phyloP scores from a whole-genome alignment of 2,329 filamentous ascomycete genomes.

The Phoma herbarum region DNA sequence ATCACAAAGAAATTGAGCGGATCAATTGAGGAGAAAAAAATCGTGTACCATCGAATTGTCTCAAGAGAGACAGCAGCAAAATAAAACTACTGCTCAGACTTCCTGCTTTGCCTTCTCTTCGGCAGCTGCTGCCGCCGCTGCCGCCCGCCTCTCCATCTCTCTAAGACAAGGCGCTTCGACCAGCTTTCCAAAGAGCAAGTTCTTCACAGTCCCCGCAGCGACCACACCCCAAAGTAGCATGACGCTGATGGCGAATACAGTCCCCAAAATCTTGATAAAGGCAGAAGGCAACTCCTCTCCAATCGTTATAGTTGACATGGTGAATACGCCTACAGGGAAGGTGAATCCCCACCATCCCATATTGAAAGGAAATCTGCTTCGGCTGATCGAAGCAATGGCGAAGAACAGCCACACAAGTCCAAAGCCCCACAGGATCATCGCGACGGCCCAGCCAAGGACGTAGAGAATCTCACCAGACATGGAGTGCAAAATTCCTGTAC shows the following conservation, averaged over 20 bases:
- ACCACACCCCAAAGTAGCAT: conserved; percentile 65
- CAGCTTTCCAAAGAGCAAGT: conserved; percentile 58
- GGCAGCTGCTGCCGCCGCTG: conserved; percentile 17
- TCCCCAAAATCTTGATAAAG: conserved; percentile 66
- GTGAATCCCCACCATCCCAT: conserved; percentile 71
- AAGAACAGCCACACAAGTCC: conserved; percentile 64
- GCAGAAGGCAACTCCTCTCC: conserved; percentile 62
- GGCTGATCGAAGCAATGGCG: conserved; percentile 58
- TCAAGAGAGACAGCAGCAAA: background rate
- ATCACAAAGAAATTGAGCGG: too few species aligned
- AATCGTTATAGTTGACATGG: conserved; percentile 54
- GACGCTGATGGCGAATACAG: conserved; percentile 59
- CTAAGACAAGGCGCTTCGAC: conserved; percentile 64
- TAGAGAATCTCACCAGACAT: conserved; percentile 65
- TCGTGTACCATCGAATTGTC: background rate
- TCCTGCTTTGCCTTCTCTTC: conserved; percentile 20
- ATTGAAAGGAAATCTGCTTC: conserved; percentile 64
- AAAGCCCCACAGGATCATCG: conserved; percentile 64
- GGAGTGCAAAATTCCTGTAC: conserved; percentile 47
- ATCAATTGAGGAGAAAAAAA: too few species aligned
- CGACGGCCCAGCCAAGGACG: conserved; percentile 62
- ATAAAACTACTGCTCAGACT: conserved; percentile 2
- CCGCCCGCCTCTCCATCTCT: conserved; percentile 35
- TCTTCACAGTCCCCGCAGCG: conserved; percentile 58
- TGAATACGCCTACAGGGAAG: conserved; percentile 63